Evolutionary conservation across 495 filamentous ascomycete species (phyloP), one percentile per base, ranked within the genome.

Genomic region (Aspergillus sclerotioniger): DNA sequence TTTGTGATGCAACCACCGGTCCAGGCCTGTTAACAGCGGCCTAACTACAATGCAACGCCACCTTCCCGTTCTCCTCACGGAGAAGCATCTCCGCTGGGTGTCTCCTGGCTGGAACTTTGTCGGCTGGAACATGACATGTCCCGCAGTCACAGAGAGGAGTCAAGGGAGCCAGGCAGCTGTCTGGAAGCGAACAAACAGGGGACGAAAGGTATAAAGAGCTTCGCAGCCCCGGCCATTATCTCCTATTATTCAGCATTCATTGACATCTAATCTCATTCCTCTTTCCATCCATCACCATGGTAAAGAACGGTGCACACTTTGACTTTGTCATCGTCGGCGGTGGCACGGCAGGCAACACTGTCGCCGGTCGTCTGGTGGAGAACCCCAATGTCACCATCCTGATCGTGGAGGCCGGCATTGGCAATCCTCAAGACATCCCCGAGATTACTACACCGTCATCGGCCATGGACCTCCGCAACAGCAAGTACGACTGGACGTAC

Each of bases 331-430:
- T 77, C 44, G 67, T 76, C 25, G 80, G 80, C 3, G 85, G 83
- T 48, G 85, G 85, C 8, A 86, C 83, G 0, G 82, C 82, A 5
- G 84, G 85, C 25, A 76, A 74, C 54, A 74, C 76, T 3, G 69
- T 87, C n/a, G 85, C 84, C 8, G 78, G 79, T 16, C 79, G 85
- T 31, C 76, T 88, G 15, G 83, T 83, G 8, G 76, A 80, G 41
- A 82, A 83, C 37, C 75, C 79, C 12, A 67, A 76, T 12, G 72
- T 81, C 39, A 68, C 66, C 3, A 73, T 86, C 46, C 71, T 86
- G 8, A 67, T 85, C 9, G 70, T 86, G 54, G 84, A 86, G 64
- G 83, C 82, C 0, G 72, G 72, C n/a, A 59, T 67, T 19, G 47
- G 56, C 16, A 79, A 78, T 56, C 67, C 79, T 0, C 51, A 67